These are phyloP conservation scores for Scorias spongiosa DNA, from an alignment of 2,329 filamentous ascomycete species.

Conservation along the genomic window DNA sequence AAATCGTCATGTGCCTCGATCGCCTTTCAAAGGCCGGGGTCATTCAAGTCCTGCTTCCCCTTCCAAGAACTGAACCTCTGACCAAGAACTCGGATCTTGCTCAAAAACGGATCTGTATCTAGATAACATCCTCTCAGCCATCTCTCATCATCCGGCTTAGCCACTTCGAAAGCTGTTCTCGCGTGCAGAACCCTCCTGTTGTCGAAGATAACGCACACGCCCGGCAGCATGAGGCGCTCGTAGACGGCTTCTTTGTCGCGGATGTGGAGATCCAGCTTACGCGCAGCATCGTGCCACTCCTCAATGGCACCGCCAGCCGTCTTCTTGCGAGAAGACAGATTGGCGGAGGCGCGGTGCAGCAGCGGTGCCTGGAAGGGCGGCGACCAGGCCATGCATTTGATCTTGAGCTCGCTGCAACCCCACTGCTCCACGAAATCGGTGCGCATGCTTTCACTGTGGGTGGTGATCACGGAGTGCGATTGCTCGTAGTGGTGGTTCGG, in stretches of 20 bases:
- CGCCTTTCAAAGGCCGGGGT: too few relatives aligned
- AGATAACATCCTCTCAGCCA: conserved; percentile 84
- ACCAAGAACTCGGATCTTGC: conserved; percentile 16
- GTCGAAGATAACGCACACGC: conserved; percentile 87
- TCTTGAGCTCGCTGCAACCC: neutral
- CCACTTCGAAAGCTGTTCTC: conserved; percentile 55
- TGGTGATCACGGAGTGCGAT: conserved; percentile 13
- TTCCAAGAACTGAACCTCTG: too few relatives aligned
- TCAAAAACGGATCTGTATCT: conserved; percentile 45
- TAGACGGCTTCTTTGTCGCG: conserved; percentile 45
- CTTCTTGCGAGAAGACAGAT: neutral
- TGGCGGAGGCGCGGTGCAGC: neutral
- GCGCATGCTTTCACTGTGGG: neutral
- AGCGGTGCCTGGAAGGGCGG: conserved; percentile 24
- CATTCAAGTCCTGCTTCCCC: too few relatives aligned
- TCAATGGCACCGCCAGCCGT: conserved; percentile 6
- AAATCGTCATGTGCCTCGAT: too few relatives aligned
- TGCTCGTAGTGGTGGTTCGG: conserved; percentile 33
- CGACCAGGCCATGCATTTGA: conserved; percentile 17
- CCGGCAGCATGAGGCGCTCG: conserved; percentile 58
- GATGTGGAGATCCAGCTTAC: conserved; percentile 43
- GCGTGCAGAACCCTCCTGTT: conserved; percentile 79
- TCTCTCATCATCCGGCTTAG: conserved; percentile 44
- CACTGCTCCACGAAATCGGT: neutral
- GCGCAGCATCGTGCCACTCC: conserved; percentile 35